Base-by-base conservation (phyloP, 2,329 filamentous ascomycete genomes). In the Bretziella fagacearum region DNA sequence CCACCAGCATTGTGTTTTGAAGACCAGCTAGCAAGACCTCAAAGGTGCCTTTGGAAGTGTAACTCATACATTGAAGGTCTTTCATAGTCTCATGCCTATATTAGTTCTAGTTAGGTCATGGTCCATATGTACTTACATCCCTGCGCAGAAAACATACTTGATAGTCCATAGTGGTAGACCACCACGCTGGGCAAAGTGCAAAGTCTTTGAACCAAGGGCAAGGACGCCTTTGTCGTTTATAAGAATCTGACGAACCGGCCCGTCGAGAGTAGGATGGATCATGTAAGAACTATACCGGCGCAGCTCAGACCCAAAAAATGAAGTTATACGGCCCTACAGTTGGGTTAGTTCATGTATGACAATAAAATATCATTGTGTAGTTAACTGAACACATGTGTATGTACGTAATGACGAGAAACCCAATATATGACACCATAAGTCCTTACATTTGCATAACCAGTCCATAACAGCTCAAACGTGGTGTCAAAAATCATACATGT, bases 21-120 rank as follows among this genome's bases (percentile, higher is more conserved):
- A 80, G 75, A 40, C 91, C 91, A 40, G 86, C 91, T 27, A 89
- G 83, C 17, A 98, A 67, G 49, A 98, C 79, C 57, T 93, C 82
- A 11, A 75, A 73, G 22, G 82, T 84, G 6, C 81, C 81, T 57
- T 86, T 86, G 23, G 84, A 86, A 1, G 85, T 93, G 59, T 93
- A 95, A 60, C 82, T 89, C 86, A 96, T 96, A 62, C 91, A 96
- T 55, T 78, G 77, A 53, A 98, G 66, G 58, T 95, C 84, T 53
- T 73, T 77, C 80, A 96, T 23, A 40, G 46, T 35, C 15, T 47
- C 50, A 27, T 47, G 46, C n/a, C 44, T 46, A 39, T 15, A 8
- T 25, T 36, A 8, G 2, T 29, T 11, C 10, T 17, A 22, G 23
- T 44, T 26, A n/a, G 13, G 10, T 44, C 17, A 15, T 5, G 32